phyloP scores from a whole-genome alignment of 2,329 filamentous ascomycete genomes.

The Epichloe hybrida region DNA sequence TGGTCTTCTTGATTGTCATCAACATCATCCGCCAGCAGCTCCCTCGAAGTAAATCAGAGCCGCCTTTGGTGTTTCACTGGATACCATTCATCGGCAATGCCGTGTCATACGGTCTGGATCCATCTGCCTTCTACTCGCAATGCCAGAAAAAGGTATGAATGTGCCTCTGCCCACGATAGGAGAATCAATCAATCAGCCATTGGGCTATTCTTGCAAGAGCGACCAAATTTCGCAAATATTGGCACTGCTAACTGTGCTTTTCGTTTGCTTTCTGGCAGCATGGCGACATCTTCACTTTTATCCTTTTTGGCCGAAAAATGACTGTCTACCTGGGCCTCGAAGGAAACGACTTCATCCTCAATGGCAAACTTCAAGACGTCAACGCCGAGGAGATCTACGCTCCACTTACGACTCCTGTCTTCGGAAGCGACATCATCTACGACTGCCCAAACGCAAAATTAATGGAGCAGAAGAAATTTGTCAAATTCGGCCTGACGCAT shows the following conservation, averaged over 20 bases:
- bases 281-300: slow-evolving; percentile 84
- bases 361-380: slow-evolving; percentile 80
- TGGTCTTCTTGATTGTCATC: too few relatives aligned
- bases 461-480: slow-evolving; percentile 95
- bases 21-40: too few relatives aligned
- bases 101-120: slow-evolving; percentile 87
- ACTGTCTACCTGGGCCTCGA: slow-evolving; percentile 71
- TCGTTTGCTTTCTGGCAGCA: slow-evolving; percentile 37
- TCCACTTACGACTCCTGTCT: slow-evolving; percentile 57
- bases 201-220: not conserved
- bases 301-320: slow-evolving; percentile 77
- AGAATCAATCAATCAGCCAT: not conserved
- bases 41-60: slow-evolving; percentile 30
- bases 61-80: slow-evolving; percentile 69
- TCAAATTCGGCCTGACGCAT: slow-evolving; percentile 67
- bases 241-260: not conserved
- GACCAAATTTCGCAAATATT: not conserved
- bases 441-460: slow-evolving; percentile 84
- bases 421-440: slow-evolving; percentile 78
- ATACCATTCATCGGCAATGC: slow-evolving; percentile 81
- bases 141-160: slow-evolving; percentile 58
- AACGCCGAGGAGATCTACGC: slow-evolving; percentile 85
- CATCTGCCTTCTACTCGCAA: slow-evolving; percentile 71
- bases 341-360: slow-evolving; percentile 84
- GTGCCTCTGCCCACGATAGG: slow-evolving; percentile 1